Base-by-base conservation (phyloP, 2,329 filamentous ascomycete species). In the Claviceps africana region DNA sequence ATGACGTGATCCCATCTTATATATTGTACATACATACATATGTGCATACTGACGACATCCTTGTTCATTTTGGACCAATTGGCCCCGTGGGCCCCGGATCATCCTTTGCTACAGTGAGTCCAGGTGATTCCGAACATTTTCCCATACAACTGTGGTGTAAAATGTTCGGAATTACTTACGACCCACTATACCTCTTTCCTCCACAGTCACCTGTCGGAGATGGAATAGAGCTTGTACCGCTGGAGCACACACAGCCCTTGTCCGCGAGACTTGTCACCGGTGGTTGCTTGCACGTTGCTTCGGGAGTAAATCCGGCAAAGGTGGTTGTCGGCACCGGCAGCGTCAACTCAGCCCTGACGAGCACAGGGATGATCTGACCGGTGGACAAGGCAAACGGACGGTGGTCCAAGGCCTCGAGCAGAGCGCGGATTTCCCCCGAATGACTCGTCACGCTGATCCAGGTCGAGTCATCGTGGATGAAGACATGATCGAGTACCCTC, bases 301-400 rank as follows among this genome's bases (percentile, higher is more conserved):
- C 66, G 1, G 65, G 55, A 30, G 65, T 64, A 61, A 68, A 73
- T 4, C 65, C 62, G 5, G 57, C 56, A 22, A 65, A 63, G 0
- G 61, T 62, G 22, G 63, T 65, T n/a, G 62, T 61, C 3, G 60
- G 59, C 8, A 61, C 55, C n/a, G 60, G 56, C 5, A 54, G 47
- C 0, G 69, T 53, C 44, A 69, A 74, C 57, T 77, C 72, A 1
- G 77, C 81, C 64, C 77, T 79, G 35, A 87, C 76, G 1, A 87
- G 71, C 2, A 84, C 80, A 0, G 83, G 82, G 30, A 87, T 82
- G 8, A 83, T 76, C 53, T 81, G 76, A 9, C 84, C 83, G 0
- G 84, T 88, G n/a, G 70, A 71, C 13, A 87, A 68, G 2, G 68
- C 64, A 61, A 86, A 87, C 2, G 66, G 56, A n/a, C 75, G 73